These are phyloP conservation scores for Zygnema circumcarinatum DNA, from an alignment of 139 green algal species.

Conservation along the genomic window DNA sequence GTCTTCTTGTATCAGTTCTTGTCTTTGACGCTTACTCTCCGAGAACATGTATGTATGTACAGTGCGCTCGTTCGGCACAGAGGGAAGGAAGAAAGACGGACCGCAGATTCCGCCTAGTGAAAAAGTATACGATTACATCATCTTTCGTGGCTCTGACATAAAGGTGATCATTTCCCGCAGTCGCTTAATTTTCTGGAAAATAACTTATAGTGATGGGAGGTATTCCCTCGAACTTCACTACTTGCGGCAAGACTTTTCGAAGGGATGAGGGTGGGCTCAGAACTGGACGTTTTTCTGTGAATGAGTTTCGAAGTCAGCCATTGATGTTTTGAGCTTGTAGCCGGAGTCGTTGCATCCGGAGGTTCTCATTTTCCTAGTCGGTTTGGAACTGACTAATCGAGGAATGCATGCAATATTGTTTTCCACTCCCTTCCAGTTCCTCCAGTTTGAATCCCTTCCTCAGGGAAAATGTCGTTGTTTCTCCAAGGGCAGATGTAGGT, in stretches of 20 bases:
- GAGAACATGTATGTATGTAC: too few relatives aligned
- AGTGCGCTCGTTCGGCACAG: constrained; percentile 85
- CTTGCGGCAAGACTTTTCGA: neutral
- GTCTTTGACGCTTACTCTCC: too few relatives aligned
- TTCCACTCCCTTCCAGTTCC: too few relatives aligned
- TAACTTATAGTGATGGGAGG: neutral
- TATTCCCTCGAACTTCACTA: neutral
- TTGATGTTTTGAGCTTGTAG: too few relatives aligned
- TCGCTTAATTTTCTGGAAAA: neutral
- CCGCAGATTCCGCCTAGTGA: constrained; percentile 77
- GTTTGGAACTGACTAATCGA: too few relatives aligned
- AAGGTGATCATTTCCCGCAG: constrained; percentile 72
- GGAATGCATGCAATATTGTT: too few relatives aligned
- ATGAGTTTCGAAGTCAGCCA: neutral
- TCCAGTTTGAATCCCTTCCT: too few relatives aligned
- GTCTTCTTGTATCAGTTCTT: too few relatives aligned
- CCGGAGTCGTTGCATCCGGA: too few relatives aligned
- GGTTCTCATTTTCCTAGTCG: too few relatives aligned
- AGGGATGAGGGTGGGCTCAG: neutral
- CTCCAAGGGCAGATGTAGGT: too few relatives aligned
- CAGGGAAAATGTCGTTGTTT: too few relatives aligned
- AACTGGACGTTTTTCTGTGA: neutral
- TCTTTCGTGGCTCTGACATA: constrained; percentile 92
- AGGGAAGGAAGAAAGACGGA: constrained; percentile 80
- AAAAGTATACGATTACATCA: constrained; percentile 92